Evolutionary conservation across 352 stramenopile genomes (phyloP), one percentile per base, ranked within the genome.

Genomic region (Globisporangium ultimum): DNA sequence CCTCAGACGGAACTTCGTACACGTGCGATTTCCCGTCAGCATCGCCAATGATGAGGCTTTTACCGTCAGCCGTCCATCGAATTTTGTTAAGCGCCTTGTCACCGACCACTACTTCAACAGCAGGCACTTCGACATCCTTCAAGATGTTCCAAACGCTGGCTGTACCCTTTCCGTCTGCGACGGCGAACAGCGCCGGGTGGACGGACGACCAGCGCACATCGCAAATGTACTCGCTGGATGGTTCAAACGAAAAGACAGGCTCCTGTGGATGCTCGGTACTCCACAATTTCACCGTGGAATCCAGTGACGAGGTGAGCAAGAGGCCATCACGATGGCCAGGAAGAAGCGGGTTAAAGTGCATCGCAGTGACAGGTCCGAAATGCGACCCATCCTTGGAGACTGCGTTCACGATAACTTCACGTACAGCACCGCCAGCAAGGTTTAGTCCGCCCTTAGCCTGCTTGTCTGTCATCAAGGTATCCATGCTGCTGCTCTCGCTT

Each of bases 201-300:
- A 86, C 62, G 3, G 83, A 76, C 9, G 86, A 94, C 88, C 86
- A 96, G 68, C 81, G 72, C 21, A 93, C 87, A 57, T 96, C 88
- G 55, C 86, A 94, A 42, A 96, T 82, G 64, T 96, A 95, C 60
- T 96, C 88, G 22, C 80, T 93, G 10, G 86, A 95, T 15, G 81
- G 80, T 66, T 96, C 86, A 45, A 95, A 95, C 42, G 81, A 91
- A 21, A 92, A 74, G 22, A 93, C 68, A 0, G 86, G 81, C 18
- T 60, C 69, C 28, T 92, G 67, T 12, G 81, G 78, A 49, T 87
- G 77, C 64, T 94, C 83, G 0, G 76, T 85, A 64, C 85, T 95
- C 88, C 88, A 96, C 14, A 96, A 46, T 56, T 93, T 93, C 46
- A 95, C 87, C 2, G 78, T 94, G 55, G 87, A 96, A 64, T 96